Evolutionary conservation across 805 yeast genomes (phyloP), one percentile per base, ranked within the genome.

Genomic region (Cyberlindnera saturnus): DNA sequence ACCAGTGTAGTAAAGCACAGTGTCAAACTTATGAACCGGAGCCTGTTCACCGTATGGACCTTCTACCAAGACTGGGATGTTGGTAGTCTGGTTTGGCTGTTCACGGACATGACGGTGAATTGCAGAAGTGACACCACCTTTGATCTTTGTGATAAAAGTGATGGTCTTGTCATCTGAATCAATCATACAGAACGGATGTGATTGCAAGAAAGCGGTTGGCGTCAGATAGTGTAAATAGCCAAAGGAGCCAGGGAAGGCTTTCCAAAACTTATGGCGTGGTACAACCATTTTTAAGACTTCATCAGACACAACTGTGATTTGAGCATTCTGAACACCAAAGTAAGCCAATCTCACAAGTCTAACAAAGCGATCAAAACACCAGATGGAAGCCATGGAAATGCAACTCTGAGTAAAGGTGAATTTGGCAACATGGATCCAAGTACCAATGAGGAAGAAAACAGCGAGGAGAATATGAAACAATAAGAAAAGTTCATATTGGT

Each of bases 161-260:
- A 77, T 60, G 41, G 63, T 61, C 49, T 63, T 63, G 32, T 64
- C 64, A 40, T 55, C 56, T 5, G 71, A 60, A 41, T 71, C 71
- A 35, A 75, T 67, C 19, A 76, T 62, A 5, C 90, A 80, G 62
- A 86, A 83, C 13, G 91, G 91, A 57, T 83, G 88, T 6, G 82
- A 76, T 59, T 83, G 87, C 78, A 80, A 81, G 59, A 81, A 78
- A 34, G 73, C 63, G 3, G 64, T 56, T 20, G 73, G 66, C 34
- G 73, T 64, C 43, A 81, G 49, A 59, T 81, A 79, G 61, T 81
- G 74, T 36, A 85, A 61, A 54, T 70, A 83, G 3, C 74, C 78
- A 56, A 62, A 77, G 20, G 20, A 19, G 20, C 20, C 20, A 19
- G 20, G 20, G 20, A 19, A 19, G 20, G 73, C 62, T 31, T 65